Percentiles rank a stretch among this genome's conserved stretches.
Conservation (phyloP, 768 basidiomycete species). For the Gautieria morchelliformis region DNA sequence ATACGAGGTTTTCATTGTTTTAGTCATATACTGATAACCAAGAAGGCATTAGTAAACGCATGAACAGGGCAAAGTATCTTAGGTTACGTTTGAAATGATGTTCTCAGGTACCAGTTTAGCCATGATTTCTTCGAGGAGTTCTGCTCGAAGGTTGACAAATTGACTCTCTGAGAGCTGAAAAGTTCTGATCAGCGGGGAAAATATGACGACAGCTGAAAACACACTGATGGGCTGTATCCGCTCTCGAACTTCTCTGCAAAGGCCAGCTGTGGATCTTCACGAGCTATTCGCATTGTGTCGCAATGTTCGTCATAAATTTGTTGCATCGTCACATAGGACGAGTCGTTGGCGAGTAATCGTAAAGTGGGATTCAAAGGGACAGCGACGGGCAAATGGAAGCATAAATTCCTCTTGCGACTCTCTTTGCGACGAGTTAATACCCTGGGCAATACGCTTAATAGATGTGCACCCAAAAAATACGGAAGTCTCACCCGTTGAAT, state of each 20-base stretch:
- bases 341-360: conserved; percentile 84
- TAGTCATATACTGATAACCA: conserved; percentile 71
- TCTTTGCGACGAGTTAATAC: conserved; percentile 84
- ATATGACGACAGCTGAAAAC: background rate
- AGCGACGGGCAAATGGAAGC: conserved; percentile 84
- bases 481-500: conserved; percentile 67
- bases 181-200: background rate
- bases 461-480: background rate
- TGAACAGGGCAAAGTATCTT: conserved; percentile 1
- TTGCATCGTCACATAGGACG: conserved; percentile 81
- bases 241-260: conserved; percentile 78
- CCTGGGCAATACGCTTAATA: conserved; percentile 29
- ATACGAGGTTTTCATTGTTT: conserved; percentile 70
- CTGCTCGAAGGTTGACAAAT: conserved; percentile 64
- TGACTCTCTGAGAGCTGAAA: conserved; percentile 18
- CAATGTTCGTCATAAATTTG: conserved; percentile 94
- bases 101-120: conserved; percentile 86
- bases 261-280: conserved; percentile 82
- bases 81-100: conserved; percentile 63
- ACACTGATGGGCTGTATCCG: conserved; percentile 22
- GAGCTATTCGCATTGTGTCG: conserved; percentile 56
- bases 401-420: conserved; percentile 80
- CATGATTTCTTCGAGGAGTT: conserved; percentile 80
- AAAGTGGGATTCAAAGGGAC: conserved; percentile 76
- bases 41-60: background rate